Base-by-base conservation (phyloP, 1,139 yeast species). In the Suhomyces terraborum region DNA sequence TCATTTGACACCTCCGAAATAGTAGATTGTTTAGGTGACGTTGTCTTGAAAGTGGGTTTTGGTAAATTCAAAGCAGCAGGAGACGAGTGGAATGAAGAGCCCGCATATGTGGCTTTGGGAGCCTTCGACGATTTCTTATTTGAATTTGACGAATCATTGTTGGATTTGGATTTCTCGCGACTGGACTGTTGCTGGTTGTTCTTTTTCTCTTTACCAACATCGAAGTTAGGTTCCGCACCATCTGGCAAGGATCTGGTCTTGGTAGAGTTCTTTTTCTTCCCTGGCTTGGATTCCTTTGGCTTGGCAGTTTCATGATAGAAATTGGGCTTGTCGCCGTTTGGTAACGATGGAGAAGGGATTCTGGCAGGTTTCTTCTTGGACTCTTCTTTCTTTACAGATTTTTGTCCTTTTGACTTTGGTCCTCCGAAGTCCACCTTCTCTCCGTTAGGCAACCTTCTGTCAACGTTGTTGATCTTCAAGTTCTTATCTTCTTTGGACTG, bases 51-150 rank as follows among this genome's bases (percentile, higher is more conserved):
- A 4, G 79, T 68, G 6, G 83, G 83, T 50, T 77, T 78, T 22
- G 82, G 82, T 47, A 78, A 67, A 27, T 76, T 73, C 48, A 77
- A 61, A 4, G 82, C 82, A 31, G 77, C 78, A 0, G 83, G 83
- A 14, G 81, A 75, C 17, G 79, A 73, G 56, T 75, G 79, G 54
- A 78, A 78, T 29, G 82, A 74, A 30, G 82, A 73, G 13, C 83
- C 83, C 39, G 83, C 83, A 57, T 77, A 78, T 24, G 67, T 67
- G 26, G 67, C 69, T 51, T 59, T 71, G 1, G 41, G 27, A 20
- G 38, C 36, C 34, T 43, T 48, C 12, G 51, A 43, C 12, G 51
- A 43, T 49, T 46, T 50, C 41, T 52, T 53, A 26, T 24, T 2
- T 3, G 36, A 9, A n/a, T 22, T 14, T 7, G 18, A 8, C 18